phyloP scores from a whole-genome alignment of 1,284 basidiomycete species.

The Trichosporon sp. region DNA sequence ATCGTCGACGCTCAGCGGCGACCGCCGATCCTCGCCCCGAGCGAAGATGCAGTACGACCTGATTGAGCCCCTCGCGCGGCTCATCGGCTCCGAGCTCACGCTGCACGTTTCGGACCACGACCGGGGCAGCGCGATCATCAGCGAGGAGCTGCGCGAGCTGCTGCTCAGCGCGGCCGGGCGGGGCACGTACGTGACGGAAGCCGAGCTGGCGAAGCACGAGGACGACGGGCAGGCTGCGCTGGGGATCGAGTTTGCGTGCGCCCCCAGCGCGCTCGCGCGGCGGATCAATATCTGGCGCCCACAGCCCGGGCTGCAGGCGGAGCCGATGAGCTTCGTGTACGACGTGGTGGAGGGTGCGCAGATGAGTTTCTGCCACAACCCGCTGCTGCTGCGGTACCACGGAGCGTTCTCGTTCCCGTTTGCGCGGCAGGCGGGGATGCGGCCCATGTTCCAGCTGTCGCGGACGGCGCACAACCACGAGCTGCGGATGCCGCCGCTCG shows the following conservation, averaged over 20 bases:
- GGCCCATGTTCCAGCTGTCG: slow-evolving; percentile 48
- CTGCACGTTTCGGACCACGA: slow-evolving; percentile 46
- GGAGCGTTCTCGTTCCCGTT: slow-evolving; percentile 41
- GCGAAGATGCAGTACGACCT: slow-evolving; percentile 31
- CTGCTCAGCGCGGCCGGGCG: slow-evolving; percentile 26
- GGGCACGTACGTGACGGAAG: slow-evolving; percentile 29
- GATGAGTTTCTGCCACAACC: slow-evolving; percentile 40
- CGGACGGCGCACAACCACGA: slow-evolving; percentile 40
- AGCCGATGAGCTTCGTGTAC: slow-evolving; percentile 31
- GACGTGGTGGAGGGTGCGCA: slow-evolving; percentile 26
- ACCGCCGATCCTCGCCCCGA: slow-evolving; percentile 25
- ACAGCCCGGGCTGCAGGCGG: slow-evolving; percentile 12
- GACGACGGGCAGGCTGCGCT: not conserved
- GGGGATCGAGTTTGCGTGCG: slow-evolving; percentile 10
- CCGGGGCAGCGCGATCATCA: slow-evolving; percentile 39
- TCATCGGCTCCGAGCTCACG: slow-evolving; percentile 33
- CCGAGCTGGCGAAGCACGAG: slow-evolving; percentile 26
- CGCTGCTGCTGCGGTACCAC: slow-evolving; percentile 33
- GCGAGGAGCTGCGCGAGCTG: slow-evolving; percentile 34
- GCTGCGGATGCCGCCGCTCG: slow-evolving; percentile 45
- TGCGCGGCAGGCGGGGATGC: slow-evolving; percentile 34
- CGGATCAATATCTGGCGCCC: not conserved
- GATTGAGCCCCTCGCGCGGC: slow-evolving; percentile 35
- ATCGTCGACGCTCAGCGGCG: slow-evolving; percentile 30
- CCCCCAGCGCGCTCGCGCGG: not conserved